phyloP scores from a whole-genome alignment of 1,139 yeast species.

The Sugiyamaella xylanicola region DNA sequence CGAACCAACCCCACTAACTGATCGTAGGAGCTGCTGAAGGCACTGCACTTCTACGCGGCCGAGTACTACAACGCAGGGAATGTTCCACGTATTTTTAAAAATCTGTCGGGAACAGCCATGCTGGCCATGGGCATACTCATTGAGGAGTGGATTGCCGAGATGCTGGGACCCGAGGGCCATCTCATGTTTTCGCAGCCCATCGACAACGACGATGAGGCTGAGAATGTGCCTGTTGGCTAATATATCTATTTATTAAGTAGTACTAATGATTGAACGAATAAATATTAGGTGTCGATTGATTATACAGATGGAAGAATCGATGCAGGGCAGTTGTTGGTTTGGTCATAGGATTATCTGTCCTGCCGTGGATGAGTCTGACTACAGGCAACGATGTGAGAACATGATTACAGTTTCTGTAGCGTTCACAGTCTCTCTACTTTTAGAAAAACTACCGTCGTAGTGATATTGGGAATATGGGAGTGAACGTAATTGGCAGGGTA shows the following conservation, averaged over 20 bases:
- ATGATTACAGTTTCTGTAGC: too few relatives aligned
- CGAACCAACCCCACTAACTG: constrained; percentile 11
- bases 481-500: too few relatives aligned
- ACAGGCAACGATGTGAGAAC: too few relatives aligned
- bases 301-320: too few relatives aligned
- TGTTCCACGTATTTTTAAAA: constrained; percentile 22
- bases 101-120: constrained; percentile 40
- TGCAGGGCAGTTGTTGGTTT: too few relatives aligned
- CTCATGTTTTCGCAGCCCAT: constrained; percentile 29
- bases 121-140: constrained; percentile 41
- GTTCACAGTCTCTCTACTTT: too few relatives aligned
- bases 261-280: constrained; percentile 11
- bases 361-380: too few relatives aligned
- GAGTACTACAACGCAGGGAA: constrained; percentile 27
- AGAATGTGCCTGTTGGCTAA: too few relatives aligned
- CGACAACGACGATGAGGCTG: constrained; percentile 7
- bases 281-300: constrained; percentile 1
- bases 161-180: constrained; percentile 38
- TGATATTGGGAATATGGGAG: too few relatives aligned
- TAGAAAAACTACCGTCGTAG: too few relatives aligned
- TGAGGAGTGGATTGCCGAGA: constrained; percentile 38
- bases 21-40: constrained; percentile 30
- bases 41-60: constrained; percentile 34
- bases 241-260: constrained; percentile 1
- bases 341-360: too few relatives aligned